phyloP scores from a whole-genome alignment of 192 early-diverging fungal genomes.

The Mortierella alpina region DNA sequence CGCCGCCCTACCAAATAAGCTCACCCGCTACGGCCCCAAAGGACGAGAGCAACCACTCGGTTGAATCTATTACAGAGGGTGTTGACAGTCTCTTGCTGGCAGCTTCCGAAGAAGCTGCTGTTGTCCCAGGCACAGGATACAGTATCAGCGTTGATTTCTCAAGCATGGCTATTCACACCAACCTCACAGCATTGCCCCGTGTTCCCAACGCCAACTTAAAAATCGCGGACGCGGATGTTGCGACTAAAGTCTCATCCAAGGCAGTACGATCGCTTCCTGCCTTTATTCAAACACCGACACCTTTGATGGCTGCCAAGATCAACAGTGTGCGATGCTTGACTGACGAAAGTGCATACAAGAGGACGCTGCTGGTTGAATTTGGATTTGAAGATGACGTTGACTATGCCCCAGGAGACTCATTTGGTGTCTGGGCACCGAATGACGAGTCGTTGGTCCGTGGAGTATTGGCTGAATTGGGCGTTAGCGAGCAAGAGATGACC shows the following conservation, averaged over 20 bases:
- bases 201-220: constrained; percentile 61
- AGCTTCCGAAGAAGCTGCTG: neutral
- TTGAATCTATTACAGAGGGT: neutral
- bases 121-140: constrained; percentile 22
- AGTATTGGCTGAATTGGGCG: constrained; percentile 68
- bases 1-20: neutral
- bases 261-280: constrained; percentile 31
- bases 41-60: neutral
- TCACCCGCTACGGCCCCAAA: neutral
- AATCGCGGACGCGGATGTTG: constrained; percentile 29
- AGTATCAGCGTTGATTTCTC: constrained; percentile 60
- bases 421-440: constrained; percentile 92
- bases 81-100: constrained; percentile 17
- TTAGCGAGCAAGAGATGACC: constrained; percentile 51
- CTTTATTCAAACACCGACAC: constrained; percentile 59
- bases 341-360: constrained; percentile 73
- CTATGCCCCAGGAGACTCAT: constrained; percentile 82
- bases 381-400: constrained; percentile 61
- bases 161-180: constrained; percentile 53
- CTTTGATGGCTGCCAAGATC: constrained; percentile 64
- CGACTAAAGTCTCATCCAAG: neutral
- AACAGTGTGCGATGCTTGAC: constrained; percentile 70
- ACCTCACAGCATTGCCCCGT: constrained; percentile 70
- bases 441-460: constrained; percentile 74
- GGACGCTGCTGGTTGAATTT: constrained; percentile 72